Evolutionary conservation across 192 early-diverging fungal genomes (phyloP), one percentile per base, ranked within the genome.

Genomic region (Linnemannia exigua): DNA sequence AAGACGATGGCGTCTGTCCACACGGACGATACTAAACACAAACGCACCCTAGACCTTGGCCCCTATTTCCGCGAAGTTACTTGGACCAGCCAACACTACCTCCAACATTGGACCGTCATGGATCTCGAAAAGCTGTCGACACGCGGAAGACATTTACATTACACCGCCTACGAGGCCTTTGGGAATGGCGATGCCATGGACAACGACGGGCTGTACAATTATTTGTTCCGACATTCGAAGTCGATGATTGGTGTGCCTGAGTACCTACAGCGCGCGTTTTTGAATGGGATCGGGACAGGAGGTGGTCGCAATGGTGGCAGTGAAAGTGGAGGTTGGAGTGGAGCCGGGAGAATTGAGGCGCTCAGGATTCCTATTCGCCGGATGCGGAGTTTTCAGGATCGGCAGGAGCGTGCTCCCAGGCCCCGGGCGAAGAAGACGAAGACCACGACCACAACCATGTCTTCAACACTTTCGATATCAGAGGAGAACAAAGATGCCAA

Each of bases 291-390:
- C 5, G 72, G 80, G 2, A 3, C 9, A 9, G 41, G 41, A 44
- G 41, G 41, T 44, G 41, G 41, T 44, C 3, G 5, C 9, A 9
- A 9, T 44, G 41, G 41, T 44, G 41, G 9, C 9, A 44, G 41
- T 44, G 41, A 44, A 9, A 44, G 41, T 44, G 41, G 41, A 9
- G 41, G 9, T 44, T 44, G 41, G 41, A 44, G 9, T 44, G 41
- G 41, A 44, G 37, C 80, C 0, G 80, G 75, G n/a, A 75, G 74
- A 31, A 76, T 81, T 28, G 28, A 31, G 25, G n/a, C 73, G 15
- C 31, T 81, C n/a, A 69, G 80, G 47, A 81, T 81, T 54, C 80
- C 80, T 7, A 76, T 71, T 19, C 73, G 63, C 48, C 80, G 80
- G 8, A 22, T 81, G 74, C 68, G 74, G 54, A 74, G 73, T 6